Percentiles rank a stretch among this genome's conserved stretches.
Evolutionary conservation across 2,329 filamentous ascomycete species (phyloP).

Genomic region (Pseudonectria foliicola): DNA sequence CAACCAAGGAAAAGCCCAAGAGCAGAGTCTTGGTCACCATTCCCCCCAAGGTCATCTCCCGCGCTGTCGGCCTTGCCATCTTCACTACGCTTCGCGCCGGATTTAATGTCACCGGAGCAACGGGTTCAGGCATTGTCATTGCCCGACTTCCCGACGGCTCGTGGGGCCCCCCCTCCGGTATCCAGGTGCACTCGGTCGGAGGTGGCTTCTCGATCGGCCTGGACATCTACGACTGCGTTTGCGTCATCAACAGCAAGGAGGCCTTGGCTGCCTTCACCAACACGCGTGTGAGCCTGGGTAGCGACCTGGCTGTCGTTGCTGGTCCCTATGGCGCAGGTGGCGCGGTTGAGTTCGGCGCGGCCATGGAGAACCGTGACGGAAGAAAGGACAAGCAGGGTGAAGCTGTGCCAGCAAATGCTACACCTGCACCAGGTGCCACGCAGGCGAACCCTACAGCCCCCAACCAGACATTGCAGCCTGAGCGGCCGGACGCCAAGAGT

Average conservation of each 20-base stretch:
- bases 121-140: conserved; percentile 59
- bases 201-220: conserved; percentile 75
- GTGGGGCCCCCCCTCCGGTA: conserved; percentile 78
- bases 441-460: conserved; percentile 7
- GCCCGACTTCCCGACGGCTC: conserved; percentile 54
- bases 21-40: conserved; percentile 46
- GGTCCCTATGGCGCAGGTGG: conserved; percentile 65
- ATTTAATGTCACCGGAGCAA: conserved; percentile 58
- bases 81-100: conserved; percentile 65
- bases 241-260: conserved; percentile 73
- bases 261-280: conserved; percentile 72
- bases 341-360: conserved; percentile 52
- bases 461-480: conserved; percentile 20
- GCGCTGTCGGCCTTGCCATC: conserved; percentile 62
- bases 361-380: conserved; percentile 18
- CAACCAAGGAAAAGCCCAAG: conserved; percentile 34
- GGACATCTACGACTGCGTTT: conserved; percentile 84
- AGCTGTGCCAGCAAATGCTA: background rate
- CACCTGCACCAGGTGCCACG: background rate
- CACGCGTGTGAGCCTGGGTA: conserved; percentile 68
- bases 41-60: conserved; percentile 52
- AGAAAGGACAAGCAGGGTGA: conserved; percentile 32
- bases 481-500: conserved; percentile 17
- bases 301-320: conserved; percentile 69
- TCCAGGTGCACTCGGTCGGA: conserved; percentile 72